Evolutionary conservation across 1,139 yeast genomes (phyloP), one percentile per base, ranked within the genome.

Genomic region (Hyphopichia fennica): DNA sequence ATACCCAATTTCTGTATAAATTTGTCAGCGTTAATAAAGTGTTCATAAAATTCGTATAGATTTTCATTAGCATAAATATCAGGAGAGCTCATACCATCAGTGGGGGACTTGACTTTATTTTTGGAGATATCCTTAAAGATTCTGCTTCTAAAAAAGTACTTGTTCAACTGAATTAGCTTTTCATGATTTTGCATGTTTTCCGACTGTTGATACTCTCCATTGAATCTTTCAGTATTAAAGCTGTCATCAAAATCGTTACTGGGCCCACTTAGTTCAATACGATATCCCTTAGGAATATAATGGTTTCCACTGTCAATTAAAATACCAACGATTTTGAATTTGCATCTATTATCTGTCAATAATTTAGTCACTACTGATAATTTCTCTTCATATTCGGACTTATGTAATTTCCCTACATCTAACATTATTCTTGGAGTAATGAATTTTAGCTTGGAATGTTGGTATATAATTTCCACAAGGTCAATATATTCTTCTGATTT

Each of bases 221-320:
- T 13, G 6, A 28, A 10, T n/a, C 7, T 6, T n/a, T 28, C 42
- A 10, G 22, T 41, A 22, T 41, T 43, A 7, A 36, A 40, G 2
- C 25, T n/a, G 7, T 39, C 42, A 15, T 36, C 42, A 18, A 41
- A 41, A 16, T 46, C 42, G 17, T 39, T 41, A 10, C 5, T n/a
- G 4, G 13, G 16, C 16, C 9, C 34, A 14, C 6, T 31, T n/a
- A 31, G 27, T 10, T 27, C 35, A 23, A 50, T 45, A 8, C 42
- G 31, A 17, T 38, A 41, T 19, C 38, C 44, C 9, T 46, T 39
- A 5, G 67, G 62, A 15, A 58, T 45, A 45, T 71, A 71, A 29
- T 53, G 40, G 29, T 69, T 68, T 11, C 78, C 78, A 38, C 74
- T 68, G 45, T 72, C 73, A 17, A 72, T 53, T 47, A 65, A 42